A percentile compares a stretch with the other conserved stretches of the same genome.
Conservation (phyloP, 176 grass and related monocot genomes). For the Guadua angustifolia region DNA sequence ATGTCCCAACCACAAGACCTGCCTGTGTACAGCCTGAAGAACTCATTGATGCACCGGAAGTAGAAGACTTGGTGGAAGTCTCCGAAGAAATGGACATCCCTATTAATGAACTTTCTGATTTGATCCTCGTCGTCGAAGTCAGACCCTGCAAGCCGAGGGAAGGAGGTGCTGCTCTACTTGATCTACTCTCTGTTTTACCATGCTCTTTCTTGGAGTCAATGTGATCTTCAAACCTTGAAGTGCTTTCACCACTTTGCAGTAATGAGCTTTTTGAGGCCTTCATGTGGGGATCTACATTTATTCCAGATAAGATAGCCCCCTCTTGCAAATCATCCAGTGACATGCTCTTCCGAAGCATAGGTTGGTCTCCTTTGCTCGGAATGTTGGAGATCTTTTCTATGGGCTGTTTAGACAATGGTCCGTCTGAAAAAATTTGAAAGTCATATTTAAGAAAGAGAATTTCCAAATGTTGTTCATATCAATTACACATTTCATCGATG, state of each 20-base stretch:
- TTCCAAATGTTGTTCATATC: neutral
- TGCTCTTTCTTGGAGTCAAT: slow-evolving; percentile 33
- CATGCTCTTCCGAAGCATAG: slow-evolving; percentile 25
- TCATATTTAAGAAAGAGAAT: slow-evolving; percentile 26
- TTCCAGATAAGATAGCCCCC: neutral
- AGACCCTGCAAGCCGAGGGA: neutral
- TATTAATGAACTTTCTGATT: slow-evolving; percentile 20
- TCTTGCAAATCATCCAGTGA: slow-evolving; percentile 39
- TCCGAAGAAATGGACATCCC: slow-evolving; percentile 8
- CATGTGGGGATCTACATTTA: neutral
- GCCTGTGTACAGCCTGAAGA: neutral
- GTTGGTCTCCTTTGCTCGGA: slow-evolving; percentile 24
- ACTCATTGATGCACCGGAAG: neutral
- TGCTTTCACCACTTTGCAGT: neutral
- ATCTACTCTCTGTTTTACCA: neutral
- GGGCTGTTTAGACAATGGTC: slow-evolving; percentile 22
- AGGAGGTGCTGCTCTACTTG: slow-evolving; percentile 27
- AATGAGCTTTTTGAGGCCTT: neutral
- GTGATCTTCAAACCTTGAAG: neutral
- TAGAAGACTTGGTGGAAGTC: neutral
- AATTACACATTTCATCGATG: neutral
- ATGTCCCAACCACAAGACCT: neutral
- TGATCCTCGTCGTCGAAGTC: slow-evolving; percentile 9
- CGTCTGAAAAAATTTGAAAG: slow-evolving; percentile 33
- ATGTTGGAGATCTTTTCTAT: slow-evolving; percentile 27